Evolutionary conservation across 2,329 filamentous ascomycete genomes (phyloP), one percentile per base, ranked within the genome.

Genomic region (Knufia fluminis): DNA sequence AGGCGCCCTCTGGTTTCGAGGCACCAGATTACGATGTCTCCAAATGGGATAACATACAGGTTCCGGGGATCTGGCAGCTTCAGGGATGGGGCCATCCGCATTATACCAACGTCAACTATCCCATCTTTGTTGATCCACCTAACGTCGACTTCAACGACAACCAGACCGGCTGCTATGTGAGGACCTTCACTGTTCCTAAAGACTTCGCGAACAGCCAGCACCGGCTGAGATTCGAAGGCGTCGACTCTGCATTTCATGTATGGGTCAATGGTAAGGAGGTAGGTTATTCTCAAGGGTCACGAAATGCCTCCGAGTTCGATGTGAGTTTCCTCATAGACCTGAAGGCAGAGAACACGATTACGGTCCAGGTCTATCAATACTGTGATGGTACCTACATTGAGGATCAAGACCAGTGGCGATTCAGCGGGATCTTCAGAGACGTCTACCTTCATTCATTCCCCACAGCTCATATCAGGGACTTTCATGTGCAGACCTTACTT

Each of bases 221-320:
- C 16, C 71, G 81, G 14, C 66, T 86, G 19, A 71, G 83, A 9
- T 86, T 86, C 52, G 83, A 86, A 48, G 83, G 83, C 1, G 82
- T 86, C 0, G 83, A 86, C 57, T 82, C 79, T 57, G 79, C 82
- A 0, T 86, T 82, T 57, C 81, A 86, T 61, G 65, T 86, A 9
- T 86, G 76, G 73, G 66, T 86, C 4, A 86, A 86, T 54, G 79
- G 80, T 0, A 61, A 68, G 14, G 66, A 79, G 31, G 68, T 85
- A 1, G 83, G 83, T 2, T 86, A 86, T 58, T 78, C 78, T 2
- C 82, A 86, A 59, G 83, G 83, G 0, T 77, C 77, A 8, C 71
- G 83, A 32, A 86, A 86, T 56, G 73, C 83, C 0, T 74, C 79
- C 6, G 83, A 87, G 59, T 86, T 85, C 56, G 83, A 86, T 53